Conservation (phyloP, 1,284 basidiomycete species). For the Leccinum fuscescens region DNA sequence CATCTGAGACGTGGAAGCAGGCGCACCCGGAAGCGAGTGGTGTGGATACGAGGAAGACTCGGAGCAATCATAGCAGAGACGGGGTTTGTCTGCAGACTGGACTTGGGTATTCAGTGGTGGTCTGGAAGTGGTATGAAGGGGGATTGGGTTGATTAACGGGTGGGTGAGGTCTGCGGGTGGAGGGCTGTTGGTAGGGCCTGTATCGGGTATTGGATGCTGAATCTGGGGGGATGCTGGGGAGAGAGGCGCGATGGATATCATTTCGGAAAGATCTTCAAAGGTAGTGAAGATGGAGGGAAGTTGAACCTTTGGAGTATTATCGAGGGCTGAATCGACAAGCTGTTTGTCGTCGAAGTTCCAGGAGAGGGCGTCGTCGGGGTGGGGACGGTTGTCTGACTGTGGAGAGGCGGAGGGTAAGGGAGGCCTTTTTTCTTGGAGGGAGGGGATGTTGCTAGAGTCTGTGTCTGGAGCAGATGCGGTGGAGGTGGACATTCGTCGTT, state of each 20-base stretch:
- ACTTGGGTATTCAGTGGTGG: conserved; percentile 37
- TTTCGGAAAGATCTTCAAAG: conserved; percentile 59
- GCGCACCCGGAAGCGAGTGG: conserved; percentile 45
- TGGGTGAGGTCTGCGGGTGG: conserved; percentile 44
- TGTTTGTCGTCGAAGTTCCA: conserved; percentile 43
- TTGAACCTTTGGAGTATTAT: conserved; percentile 54
- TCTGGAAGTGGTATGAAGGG: conserved; percentile 62
- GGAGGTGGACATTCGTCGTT: conserved; percentile 61
- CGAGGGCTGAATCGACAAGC: conserved; percentile 31
- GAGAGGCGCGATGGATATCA: conserved; percentile 60
- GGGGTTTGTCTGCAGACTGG: conserved; percentile 36
- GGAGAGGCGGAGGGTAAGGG: conserved; percentile 50
- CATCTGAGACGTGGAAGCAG: conserved; percentile 47
- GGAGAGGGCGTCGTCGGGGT: conserved; percentile 30
- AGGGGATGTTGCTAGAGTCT: conserved; percentile 53
- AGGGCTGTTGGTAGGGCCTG: conserved; percentile 48
- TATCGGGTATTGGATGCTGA: conserved; percentile 39
- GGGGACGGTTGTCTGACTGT: conserved; percentile 45
- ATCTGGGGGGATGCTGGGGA: conserved; percentile 59
- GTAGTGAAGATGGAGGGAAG: conserved; percentile 69
- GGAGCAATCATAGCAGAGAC: conserved; percentile 42
- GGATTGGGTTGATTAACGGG: conserved; percentile 46
- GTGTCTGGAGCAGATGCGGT: conserved; percentile 60
- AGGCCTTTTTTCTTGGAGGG: conserved; percentile 53
- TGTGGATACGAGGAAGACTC: conserved; percentile 42